phyloP scores from a whole-genome alignment of 306 rosid genomes.

The Senna tora region DNA sequence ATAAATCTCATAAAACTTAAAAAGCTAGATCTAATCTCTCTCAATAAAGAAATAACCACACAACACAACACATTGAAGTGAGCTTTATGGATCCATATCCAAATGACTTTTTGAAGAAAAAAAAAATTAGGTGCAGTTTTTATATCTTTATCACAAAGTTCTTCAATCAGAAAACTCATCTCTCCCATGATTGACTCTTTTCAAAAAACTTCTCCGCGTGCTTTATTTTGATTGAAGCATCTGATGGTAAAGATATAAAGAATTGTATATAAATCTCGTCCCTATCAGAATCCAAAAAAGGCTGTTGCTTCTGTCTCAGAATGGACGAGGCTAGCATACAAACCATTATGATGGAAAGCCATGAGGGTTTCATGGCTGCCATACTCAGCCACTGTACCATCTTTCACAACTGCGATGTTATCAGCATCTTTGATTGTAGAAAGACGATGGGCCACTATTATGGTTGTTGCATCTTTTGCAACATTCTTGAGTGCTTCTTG shows the following conservation, averaged over 20 bases:
- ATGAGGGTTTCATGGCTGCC: constrained; percentile 76
- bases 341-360: constrained; percentile 60
- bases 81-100: neutral
- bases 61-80: constrained; percentile 12
- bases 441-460: constrained; percentile 85
- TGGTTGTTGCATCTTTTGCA: constrained; percentile 63
- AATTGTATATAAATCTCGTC: too few species aligned
- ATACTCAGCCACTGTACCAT: constrained; percentile 68
- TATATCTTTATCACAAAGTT: too few species aligned
- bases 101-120: too few species aligned
- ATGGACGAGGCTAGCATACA: constrained; percentile 72
- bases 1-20: too few species aligned
- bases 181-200: too few species aligned
- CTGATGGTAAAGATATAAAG: too few species aligned
- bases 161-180: too few species aligned
- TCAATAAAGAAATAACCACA: neutral
- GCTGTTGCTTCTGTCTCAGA: constrained; percentile 86
- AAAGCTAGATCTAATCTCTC: neutral
- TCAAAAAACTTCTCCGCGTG: too few species aligned
- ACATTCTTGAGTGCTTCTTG: constrained; percentile 70
- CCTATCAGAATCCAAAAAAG: constrained; percentile 50
- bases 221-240: too few species aligned
- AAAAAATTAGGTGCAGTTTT: too few species aligned
- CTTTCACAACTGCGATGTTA: constrained; percentile 73
- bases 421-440: constrained; percentile 78